phyloP scores from a whole-genome alignment of 23 red algal species.

The Gracilaria gracilis region DNA sequence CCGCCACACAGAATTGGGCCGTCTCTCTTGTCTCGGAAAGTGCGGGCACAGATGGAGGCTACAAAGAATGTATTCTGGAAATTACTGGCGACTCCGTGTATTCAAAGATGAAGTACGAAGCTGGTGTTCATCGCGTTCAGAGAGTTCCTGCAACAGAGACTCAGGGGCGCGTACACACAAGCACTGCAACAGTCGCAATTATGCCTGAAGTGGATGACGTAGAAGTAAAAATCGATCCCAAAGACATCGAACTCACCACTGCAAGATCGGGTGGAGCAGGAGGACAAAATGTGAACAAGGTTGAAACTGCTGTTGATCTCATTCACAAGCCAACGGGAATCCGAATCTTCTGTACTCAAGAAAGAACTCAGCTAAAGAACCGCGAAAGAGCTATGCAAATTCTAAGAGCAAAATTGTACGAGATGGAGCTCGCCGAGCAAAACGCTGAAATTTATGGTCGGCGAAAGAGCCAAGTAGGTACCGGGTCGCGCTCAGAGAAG shows the following conservation, averaged over 20 bases:
- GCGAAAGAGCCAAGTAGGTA: constrained; percentile 92
- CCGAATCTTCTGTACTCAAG: constrained; percentile 91
- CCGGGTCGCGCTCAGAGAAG: constrained; percentile 95
- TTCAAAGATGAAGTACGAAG: constrained; percentile 96
- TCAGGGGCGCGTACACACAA: constrained; percentile 92
- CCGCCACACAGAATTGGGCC: constrained; percentile 64
- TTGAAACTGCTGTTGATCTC: constrained; percentile 98
- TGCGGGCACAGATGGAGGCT: constrained; percentile 79
- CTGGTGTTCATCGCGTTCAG: constrained; percentile 97
- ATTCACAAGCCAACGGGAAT: constrained; percentile 98
- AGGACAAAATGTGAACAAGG: constrained; percentile 99
- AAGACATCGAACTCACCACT: constrained; percentile 93
- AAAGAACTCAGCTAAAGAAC: constrained; percentile 94
- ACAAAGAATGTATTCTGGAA: constrained; percentile 94
- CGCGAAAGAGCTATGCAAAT: constrained; percentile 98
- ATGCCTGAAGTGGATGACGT: constrained; percentile 99
- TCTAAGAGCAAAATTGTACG: constrained; percentile 97
- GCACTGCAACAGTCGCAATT: constrained; percentile 93
- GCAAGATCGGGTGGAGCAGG: constrained; percentile 98
- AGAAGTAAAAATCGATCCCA: constrained; percentile 96
- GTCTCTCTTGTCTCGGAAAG: constrained; percentile 74
- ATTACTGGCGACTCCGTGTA: constrained; percentile 90
- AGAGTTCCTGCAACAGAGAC: constrained; percentile 93
- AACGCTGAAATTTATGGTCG: constrained; percentile 84
- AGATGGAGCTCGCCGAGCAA: constrained; percentile 90